A percentile compares a stretch with the other conserved stretches of the same genome.
phyloP scores from a whole-genome alignment of 495 filamentous ascomycete species.

The Aspergillus avenaceus region DNA sequence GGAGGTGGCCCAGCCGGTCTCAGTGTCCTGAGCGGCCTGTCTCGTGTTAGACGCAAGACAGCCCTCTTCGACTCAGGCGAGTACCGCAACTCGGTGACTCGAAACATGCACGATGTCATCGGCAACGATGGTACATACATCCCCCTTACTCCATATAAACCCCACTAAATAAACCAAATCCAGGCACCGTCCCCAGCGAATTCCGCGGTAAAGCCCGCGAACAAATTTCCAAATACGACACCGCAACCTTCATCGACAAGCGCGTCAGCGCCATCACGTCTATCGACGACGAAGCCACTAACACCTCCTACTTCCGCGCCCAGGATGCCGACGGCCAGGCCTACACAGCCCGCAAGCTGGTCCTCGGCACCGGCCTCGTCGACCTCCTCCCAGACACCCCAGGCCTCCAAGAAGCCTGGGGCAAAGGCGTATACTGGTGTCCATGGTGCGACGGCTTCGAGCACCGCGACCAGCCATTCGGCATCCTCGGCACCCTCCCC shows the following conservation, averaged over 20 bases:
- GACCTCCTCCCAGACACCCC: slow-evolving; percentile 52
- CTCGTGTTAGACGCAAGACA: slow-evolving; percentile 47
- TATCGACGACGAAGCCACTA: slow-evolving; percentile 11
- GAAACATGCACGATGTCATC: slow-evolving; percentile 56
- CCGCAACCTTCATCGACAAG: slow-evolving; percentile 45
- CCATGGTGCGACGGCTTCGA: slow-evolving; percentile 61
- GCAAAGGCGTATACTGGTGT: slow-evolving; percentile 58
- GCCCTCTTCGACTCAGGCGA: slow-evolving; percentile 51
- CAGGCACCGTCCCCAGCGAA: slow-evolving; percentile 47
- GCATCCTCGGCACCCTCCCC: slow-evolving; percentile 41
- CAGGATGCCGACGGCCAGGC: slow-evolving; percentile 23
- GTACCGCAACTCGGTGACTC: slow-evolving; percentile 52
- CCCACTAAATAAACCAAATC: not conserved
- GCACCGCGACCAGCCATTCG: slow-evolving; percentile 52
- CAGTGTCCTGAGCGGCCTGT: slow-evolving; percentile 49
- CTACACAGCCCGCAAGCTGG: slow-evolving; percentile 46
- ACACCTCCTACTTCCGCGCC: slow-evolving; percentile 43
- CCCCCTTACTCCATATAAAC: not conserved
- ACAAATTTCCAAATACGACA: slow-evolving; percentile 46
- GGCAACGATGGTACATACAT: slow-evolving; percentile 48
- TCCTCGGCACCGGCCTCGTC: slow-evolving; percentile 52
- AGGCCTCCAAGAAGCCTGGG: slow-evolving; percentile 47
- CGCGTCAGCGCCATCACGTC: slow-evolving; percentile 44
- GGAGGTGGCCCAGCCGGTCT: slow-evolving; percentile 39
- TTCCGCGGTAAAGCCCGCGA: slow-evolving; percentile 50